Base-by-base conservation (phyloP, 1,139 yeast genomes). In the Debaryomycetaceae sp. region DNA sequence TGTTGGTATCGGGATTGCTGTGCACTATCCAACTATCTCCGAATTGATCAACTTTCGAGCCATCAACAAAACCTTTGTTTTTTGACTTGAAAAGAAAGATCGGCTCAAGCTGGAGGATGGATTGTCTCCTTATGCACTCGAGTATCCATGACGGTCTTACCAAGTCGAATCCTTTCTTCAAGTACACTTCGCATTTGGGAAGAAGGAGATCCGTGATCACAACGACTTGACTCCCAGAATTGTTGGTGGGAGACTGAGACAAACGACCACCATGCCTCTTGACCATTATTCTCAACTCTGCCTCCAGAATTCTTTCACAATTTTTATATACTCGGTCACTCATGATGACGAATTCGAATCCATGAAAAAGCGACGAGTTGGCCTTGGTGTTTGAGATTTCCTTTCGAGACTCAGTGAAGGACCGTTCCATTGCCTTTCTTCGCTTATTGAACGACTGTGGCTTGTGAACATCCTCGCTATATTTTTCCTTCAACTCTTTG, bases 71-170 rank as follows among this genome's bases (percentile, higher is more conserved):
- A 0, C 45, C 49, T 13, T 58, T 45, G 39, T 48, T 49, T 6
- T 40, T 45, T 37, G 65, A 55, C 34, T 50, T 52, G 39, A 77
- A 72, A 35, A 84, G 65, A 55, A 87, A 81, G 7, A 62, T 56
- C 0, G 88, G 85, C 53, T 88, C 96, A 8, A 85, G 53, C 1
- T 75, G 76, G 0, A 88, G 62, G 2, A 83, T 44, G 2, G 56
- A 49, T 0, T 63, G 55, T 20, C 69, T 62, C 11, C 63, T 55
- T 3, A 87, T 65, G 54, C 95, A 81, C 51, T 87, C 90, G 39
- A 80, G 67, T 6, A 89, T 60, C 96, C 97, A 93, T 17, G 63
- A 62, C 1, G 95, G 91, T 44, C 65, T 73, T 6, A 89, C 58
- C 1, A 91, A 69, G 54, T 84, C 88, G 51, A 72, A 76, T 0